phyloP scores from a whole-genome alignment of 768 basidiomycete species.

The Scleroderma citrinum region DNA sequence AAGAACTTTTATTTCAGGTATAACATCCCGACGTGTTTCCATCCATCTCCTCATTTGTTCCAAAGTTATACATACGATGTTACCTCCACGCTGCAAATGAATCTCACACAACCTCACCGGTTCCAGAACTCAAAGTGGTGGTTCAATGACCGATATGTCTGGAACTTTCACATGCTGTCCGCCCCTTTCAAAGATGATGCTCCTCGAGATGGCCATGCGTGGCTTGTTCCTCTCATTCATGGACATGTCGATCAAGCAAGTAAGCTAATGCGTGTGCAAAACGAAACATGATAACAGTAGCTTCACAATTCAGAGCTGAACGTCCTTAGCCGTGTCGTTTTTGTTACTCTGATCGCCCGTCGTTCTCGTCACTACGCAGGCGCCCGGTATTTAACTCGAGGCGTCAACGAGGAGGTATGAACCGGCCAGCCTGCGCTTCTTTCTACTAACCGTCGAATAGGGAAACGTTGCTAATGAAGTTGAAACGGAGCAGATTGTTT shows the following conservation, averaged over 20 bases:
- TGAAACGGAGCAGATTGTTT: constrained; percentile 96
- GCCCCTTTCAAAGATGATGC: constrained; percentile 50
- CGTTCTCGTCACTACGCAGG: constrained; percentile 95
- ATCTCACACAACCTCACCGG: constrained; percentile 60
- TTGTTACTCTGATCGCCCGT: constrained; percentile 91
- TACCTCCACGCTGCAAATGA: constrained; percentile 92
- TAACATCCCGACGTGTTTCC: not conserved
- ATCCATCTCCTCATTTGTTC: not conserved
- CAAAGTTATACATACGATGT: constrained; percentile 91
- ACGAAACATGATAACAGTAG: not conserved
- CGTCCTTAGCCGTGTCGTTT: constrained; percentile 84
- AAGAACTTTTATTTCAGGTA: constrained; percentile 99
- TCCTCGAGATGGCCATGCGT: constrained; percentile 52
- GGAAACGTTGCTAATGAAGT: constrained; percentile 99
- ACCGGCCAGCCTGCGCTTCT: not conserved
- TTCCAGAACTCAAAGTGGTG: constrained; percentile 45
- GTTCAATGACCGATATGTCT: constrained; percentile 86
- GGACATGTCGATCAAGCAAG: constrained; percentile 99
- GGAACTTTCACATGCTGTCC: constrained; percentile 88
- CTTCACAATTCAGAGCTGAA: constrained; percentile 60
- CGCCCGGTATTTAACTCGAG: constrained; percentile 88
- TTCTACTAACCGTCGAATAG: constrained; percentile 34
- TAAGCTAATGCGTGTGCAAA: constrained; percentile 35
- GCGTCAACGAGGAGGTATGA: constrained; percentile 84
- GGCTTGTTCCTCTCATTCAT: constrained; percentile 89